phyloP scores from a whole-genome alignment of 805 yeast species.

The Wickerhamiella kazuoi region DNA sequence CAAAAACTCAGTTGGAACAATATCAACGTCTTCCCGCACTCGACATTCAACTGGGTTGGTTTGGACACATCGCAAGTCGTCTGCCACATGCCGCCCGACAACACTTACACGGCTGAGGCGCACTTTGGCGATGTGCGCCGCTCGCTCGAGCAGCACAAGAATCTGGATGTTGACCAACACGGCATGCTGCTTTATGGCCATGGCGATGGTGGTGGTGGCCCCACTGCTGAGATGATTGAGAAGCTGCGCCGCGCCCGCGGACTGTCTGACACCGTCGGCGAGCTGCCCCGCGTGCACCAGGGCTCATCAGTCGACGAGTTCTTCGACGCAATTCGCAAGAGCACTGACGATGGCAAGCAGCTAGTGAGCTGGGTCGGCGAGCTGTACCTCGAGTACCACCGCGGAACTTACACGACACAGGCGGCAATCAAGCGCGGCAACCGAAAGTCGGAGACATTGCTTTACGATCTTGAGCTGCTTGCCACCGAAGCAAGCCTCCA shows the following conservation, averaged over 20 bases:
- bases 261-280: constrained; percentile 44
- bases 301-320: constrained; percentile 71
- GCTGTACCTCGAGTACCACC: constrained; percentile 81
- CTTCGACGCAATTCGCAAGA: constrained; percentile 43
- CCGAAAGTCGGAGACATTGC: constrained; percentile 53
- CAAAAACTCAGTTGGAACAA: constrained; percentile 96
- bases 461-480: constrained; percentile 73
- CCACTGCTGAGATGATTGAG: constrained; percentile 83
- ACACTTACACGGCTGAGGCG: constrained; percentile 87
- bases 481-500: constrained; percentile 56
- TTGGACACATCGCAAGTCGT: constrained; percentile 84
- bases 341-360: constrained; percentile 44
- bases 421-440: constrained; percentile 68
- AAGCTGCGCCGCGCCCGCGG: constrained; percentile 86
- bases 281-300: constrained; percentile 60
- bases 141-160: constrained; percentile 66
- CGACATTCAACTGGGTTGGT: constrained; percentile 90
- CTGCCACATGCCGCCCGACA: constrained; percentile 96
- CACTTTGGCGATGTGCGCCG: constrained; percentile 84
- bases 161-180: constrained; percentile 59
- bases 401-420: constrained; percentile 94
- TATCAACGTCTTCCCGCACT: constrained; percentile 74
- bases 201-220: constrained; percentile 99
- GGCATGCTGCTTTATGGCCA: constrained; percentile 74
- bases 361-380: constrained; percentile 90